These are phyloP conservation scores for Flaveria ramosissima DNA, from an alignment of 129 eudicot species.

Conservation along the genomic window DNA sequence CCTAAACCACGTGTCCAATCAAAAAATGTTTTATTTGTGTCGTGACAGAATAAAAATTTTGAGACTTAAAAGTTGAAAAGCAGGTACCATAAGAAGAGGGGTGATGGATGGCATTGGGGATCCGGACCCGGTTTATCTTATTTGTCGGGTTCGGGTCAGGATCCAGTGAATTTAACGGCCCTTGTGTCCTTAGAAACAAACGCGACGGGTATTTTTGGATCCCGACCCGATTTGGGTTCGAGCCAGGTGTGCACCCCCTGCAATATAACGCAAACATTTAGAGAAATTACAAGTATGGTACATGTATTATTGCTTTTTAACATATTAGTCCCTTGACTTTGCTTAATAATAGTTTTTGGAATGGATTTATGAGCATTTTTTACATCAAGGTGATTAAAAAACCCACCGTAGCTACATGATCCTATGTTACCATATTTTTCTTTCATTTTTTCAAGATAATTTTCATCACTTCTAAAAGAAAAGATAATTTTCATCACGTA, in stretches of 20 bases:
- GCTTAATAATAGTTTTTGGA: background rate
- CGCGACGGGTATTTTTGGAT: slow-evolving; percentile 6
- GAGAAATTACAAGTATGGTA: background rate
- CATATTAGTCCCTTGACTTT: slow-evolving; percentile 7
- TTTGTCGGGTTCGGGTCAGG: slow-evolving; percentile 14
- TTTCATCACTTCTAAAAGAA: no score
- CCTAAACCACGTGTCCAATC: no score
- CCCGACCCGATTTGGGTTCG: background rate
- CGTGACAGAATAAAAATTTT: no score
- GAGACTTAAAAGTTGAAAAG: background rate
- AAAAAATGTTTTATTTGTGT: no score
- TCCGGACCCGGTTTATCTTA: slow-evolving; percentile 25
- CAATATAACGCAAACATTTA: slow-evolving; percentile 13
- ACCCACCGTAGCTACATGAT: no score
- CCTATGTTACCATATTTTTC: background rate
- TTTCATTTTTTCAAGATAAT: no score
- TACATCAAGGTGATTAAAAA: no score
- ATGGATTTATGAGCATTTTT: background rate
- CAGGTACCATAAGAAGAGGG: slow-evolving; percentile 37
- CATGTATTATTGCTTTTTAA: background rate
- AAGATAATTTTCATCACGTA: no score
- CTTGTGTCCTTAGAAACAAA: slow-evolving; percentile 29
- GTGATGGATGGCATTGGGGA: slow-evolving; percentile 32
- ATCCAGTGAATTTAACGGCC: slow-evolving; percentile 27
- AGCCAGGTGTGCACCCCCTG: slow-evolving; percentile 34